These are phyloP conservation scores for Loxodes magnus DNA, from an alignment of 73 alveolate species.

Conservation along the genomic window DNA sequence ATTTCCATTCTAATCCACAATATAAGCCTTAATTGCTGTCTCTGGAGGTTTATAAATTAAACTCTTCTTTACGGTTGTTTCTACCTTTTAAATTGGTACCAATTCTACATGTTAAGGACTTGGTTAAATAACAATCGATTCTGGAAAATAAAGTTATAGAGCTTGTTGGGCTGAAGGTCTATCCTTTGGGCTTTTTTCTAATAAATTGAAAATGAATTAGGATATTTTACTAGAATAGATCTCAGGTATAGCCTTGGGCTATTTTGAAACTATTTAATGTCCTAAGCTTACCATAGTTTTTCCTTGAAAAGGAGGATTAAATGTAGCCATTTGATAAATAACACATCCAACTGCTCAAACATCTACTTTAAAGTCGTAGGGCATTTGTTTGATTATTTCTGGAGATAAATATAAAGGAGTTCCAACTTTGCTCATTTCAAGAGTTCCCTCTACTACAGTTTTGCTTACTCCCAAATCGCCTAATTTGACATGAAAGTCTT, in stretches of 20 bases:
- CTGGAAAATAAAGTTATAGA: too few relatives aligned
- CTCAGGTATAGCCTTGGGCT: conserved; percentile 54
- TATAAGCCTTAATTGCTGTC: too few relatives aligned
- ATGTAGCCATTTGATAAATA: conserved; percentile 52
- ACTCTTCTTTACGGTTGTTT: too few relatives aligned
- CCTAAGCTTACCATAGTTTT: conserved; percentile 54
- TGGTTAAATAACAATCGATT: too few relatives aligned
- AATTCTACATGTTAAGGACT: too few relatives aligned
- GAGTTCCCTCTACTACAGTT: conserved; percentile 53
- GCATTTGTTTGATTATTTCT: conserved; percentile 66
- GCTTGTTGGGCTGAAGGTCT: too few relatives aligned
- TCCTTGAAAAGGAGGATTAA: conserved; percentile 79
- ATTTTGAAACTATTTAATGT: conserved; percentile 40
- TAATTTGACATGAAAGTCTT: conserved; percentile 25
- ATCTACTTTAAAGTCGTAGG: conserved; percentile 75
- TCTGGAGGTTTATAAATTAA: too few relatives aligned
- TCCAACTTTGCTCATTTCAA: conserved; percentile 63
- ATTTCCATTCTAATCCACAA: too few relatives aligned
- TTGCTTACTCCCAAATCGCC: conserved; percentile 98
- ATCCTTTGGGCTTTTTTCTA: conserved; percentile 14
- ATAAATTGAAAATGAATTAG: neutral
- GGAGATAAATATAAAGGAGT: conserved; percentile 84
- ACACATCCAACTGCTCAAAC: conserved; percentile 88
- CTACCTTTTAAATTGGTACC: too few relatives aligned
- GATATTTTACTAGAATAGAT: conserved; percentile 19